Conservation (phyloP, 306 rosid genomes). For the Malus sieversii region DNA sequence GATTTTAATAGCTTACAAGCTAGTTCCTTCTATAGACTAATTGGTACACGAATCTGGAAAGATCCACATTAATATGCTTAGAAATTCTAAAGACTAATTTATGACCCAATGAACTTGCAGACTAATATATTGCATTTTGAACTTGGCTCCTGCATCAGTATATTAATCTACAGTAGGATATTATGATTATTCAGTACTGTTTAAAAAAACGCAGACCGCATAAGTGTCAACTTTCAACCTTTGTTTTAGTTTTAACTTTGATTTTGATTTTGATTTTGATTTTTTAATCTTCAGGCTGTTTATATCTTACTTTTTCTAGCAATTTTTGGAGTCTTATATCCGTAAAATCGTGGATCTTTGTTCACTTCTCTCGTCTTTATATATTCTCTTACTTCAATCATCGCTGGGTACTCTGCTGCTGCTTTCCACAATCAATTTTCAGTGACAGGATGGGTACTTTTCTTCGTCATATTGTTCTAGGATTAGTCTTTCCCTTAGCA, state of each 20-base stretch:
- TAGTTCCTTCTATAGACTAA: not conserved
- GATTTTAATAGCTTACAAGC: not conserved
- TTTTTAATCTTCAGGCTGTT: slow-evolving; percentile 40
- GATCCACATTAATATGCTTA: not conserved
- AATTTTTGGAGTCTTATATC: slow-evolving; percentile 56
- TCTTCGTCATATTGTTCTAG: not conserved
- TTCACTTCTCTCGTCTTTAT: slow-evolving; percentile 45
- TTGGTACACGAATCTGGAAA: not conserved
- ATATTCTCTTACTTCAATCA: slow-evolving; percentile 50
- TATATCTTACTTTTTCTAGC: slow-evolving; percentile 52
- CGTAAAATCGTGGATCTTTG: slow-evolving; percentile 75
- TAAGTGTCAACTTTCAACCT: not conserved
- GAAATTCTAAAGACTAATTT: not conserved
- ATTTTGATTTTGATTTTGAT: slow-evolving; percentile 6
- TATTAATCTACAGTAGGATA: too few species aligned
- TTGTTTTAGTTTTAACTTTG: not conserved
- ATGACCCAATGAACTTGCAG: not conserved
- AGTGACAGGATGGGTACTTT: slow-evolving; percentile 69
- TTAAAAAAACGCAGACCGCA: not conserved
- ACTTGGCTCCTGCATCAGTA: not conserved
- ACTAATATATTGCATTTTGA: not conserved
- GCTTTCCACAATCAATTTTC: slow-evolving; percentile 64
- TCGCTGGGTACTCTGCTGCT: slow-evolving; percentile 70
- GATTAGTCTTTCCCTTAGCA: not conserved
- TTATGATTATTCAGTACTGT: not conserved